Evolutionary conservation across 768 basidiomycete genomes (phyloP).

Genomic region (Hortiboletus campestris): DNA sequence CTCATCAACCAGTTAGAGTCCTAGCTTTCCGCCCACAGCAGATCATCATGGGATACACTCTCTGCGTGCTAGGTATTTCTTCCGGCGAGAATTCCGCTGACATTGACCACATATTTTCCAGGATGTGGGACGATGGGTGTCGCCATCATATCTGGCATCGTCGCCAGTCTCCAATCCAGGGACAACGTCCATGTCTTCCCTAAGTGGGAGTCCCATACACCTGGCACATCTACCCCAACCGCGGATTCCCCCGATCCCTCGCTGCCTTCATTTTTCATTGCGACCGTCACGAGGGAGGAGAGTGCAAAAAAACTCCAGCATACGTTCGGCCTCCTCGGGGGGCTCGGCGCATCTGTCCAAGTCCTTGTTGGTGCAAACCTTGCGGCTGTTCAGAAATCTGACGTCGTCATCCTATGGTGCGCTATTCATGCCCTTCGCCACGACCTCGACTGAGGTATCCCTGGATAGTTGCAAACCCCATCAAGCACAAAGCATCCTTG

Average conservation of each 20-base stretch:
- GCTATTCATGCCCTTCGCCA: constrained; percentile 18
- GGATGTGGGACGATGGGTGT: constrained; percentile 99
- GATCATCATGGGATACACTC: constrained; percentile 79
- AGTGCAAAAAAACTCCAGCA: constrained; percentile 63
- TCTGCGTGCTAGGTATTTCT: constrained; percentile 74
- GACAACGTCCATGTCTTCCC: constrained; percentile 26
- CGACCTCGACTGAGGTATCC: not conserved
- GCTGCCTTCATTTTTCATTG: constrained; percentile 76
- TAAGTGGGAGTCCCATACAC: constrained; percentile 70
- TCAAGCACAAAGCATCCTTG: constrained; percentile 70
- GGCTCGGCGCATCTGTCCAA: constrained; percentile 65
- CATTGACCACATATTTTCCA: constrained; percentile 30
- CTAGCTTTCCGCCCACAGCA: not conserved
- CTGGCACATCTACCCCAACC: constrained; percentile 73
- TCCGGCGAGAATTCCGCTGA: constrained; percentile 3
- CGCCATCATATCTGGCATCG: constrained; percentile 89
- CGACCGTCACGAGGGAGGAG: constrained; percentile 81
- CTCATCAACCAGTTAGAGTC: not conserved
- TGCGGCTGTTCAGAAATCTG: constrained; percentile 63
- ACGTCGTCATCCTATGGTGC: constrained; percentile 89
- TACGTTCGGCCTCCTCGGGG: constrained; percentile 58
- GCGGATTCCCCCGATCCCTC: constrained; percentile 56
- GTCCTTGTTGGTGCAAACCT: constrained; percentile 71
- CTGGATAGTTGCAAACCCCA: constrained; percentile 87
- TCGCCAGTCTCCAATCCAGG: constrained; percentile 71